Evolutionary conservation across 805 yeast species (phyloP).

Genomic region (Sugiyamaella mastotermitis): DNA sequence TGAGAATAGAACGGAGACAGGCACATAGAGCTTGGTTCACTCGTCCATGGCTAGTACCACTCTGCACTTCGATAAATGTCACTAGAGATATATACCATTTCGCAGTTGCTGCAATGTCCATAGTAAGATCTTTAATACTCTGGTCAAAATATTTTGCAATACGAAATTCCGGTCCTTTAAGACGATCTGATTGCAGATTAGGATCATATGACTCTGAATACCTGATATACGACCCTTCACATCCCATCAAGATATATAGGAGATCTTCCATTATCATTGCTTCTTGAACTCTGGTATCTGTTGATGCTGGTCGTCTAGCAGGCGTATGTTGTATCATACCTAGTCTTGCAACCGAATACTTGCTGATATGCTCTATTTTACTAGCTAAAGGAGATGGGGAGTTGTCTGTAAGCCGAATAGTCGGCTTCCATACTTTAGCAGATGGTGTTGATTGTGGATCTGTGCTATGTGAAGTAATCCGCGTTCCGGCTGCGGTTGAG

Average conservation of each 20-base stretch:
- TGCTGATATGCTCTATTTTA: conserved; percentile 16
- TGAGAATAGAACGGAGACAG: conserved; percentile 44
- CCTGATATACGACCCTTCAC: conserved; percentile 72
- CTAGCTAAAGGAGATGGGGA: conserved; percentile 13
- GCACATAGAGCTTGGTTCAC: conserved; percentile 68
- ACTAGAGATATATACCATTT: conserved; percentile 53
- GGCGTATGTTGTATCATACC: conserved; percentile 5
- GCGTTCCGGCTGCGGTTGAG: too few relatives aligned
- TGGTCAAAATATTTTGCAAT: conserved; percentile 69
- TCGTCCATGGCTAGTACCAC: conserved; percentile 53
- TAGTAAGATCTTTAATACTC: conserved; percentile 63
- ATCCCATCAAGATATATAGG: conserved; percentile 50
- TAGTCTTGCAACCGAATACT: conserved; percentile 16
- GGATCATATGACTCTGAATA: conserved; percentile 59
- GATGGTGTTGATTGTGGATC: too few relatives aligned
- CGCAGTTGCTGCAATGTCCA: conserved; percentile 55
- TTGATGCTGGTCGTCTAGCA: conserved; percentile 8
- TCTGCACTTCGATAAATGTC: conserved; percentile 56
- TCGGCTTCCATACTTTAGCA: too few relatives aligned
- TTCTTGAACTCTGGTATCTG: conserved; percentile 40
- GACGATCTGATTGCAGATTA: conserved; percentile 33
- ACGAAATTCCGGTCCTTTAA: conserved; percentile 69
- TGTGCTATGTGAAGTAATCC: too few relatives aligned
- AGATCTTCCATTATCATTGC: conserved; percentile 67
- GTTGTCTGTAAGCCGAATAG: too few relatives aligned